phyloP scores from a whole-genome alignment of 169 alveolate genomes.

The Plasmodium inui region DNA sequence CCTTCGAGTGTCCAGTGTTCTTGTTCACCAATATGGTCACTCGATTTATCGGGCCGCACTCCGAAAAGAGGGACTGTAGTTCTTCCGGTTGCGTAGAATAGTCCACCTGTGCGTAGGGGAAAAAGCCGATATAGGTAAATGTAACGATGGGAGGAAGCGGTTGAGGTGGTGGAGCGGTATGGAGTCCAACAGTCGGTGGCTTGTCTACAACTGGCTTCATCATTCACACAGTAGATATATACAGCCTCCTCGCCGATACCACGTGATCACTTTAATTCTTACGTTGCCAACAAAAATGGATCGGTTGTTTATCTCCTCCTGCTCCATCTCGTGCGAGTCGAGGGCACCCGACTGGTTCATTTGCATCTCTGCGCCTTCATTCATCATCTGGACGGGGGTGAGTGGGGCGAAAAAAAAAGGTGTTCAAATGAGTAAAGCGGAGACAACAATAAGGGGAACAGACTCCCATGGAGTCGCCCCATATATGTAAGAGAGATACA shows the following conservation, averaged over 20 bases:
- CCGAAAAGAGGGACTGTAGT: constrained; percentile 91
- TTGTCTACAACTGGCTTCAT: background rate
- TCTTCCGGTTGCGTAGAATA: constrained; percentile 93
- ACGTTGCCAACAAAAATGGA: constrained; percentile 87
- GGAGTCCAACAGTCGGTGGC: background rate
- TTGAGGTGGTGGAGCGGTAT: background rate
- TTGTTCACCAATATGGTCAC: constrained; percentile 94
- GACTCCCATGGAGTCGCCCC: background rate
- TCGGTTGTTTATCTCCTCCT: constrained; percentile 85
- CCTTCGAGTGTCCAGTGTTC: constrained; percentile 93
- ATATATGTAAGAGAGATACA: background rate
- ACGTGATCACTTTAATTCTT: background rate
- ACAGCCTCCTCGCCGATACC: background rate
- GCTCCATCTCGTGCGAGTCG: constrained; percentile 72
- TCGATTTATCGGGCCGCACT: constrained; percentile 92
- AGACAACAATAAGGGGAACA: background rate
- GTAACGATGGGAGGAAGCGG: background rate
- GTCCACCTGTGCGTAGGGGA: constrained; percentile 87
- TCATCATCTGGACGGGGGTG: constrained; percentile 53
- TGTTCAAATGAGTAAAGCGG: background rate
- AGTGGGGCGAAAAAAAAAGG: background rate
- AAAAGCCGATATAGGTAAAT: background rate
- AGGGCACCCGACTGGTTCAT: constrained; percentile 45
- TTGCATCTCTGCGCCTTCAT: constrained; percentile 75
- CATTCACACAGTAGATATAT: background rate